Conservation (phyloP, 345 rosid genomes). For the Salix viminalis region DNA sequence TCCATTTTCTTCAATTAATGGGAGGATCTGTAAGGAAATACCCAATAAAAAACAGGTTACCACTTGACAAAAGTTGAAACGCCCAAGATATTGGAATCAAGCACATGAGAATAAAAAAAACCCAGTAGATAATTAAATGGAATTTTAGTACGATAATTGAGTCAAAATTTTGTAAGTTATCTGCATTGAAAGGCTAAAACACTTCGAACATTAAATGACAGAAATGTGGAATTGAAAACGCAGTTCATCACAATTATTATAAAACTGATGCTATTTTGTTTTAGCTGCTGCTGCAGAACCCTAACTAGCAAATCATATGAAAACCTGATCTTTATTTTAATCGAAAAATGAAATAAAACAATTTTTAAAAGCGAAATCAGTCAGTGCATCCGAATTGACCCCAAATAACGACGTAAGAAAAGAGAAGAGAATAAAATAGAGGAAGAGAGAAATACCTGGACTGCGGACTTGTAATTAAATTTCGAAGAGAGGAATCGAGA, state of each 20-base stretch:
- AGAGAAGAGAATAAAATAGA: accelerated
- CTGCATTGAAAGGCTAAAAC: background rate
- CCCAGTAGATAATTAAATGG: background rate
- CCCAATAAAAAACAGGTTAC: background rate
- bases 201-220: background rate
- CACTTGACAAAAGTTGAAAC: background rate
- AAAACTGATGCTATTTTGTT: background rate
- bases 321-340: background rate
- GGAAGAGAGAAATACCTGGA: background rate
- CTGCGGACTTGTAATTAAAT: background rate
- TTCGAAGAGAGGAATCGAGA: background rate
- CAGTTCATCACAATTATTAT: background rate
- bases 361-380: background rate
- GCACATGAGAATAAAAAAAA: no score
- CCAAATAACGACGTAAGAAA: background rate
- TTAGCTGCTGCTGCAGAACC: background rate
- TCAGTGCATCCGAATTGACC: background rate
- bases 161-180: background rate
- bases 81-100: no score
- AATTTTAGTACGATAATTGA: background rate
- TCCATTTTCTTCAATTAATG: background rate
- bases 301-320: background rate
- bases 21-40: background rate
- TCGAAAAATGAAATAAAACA: no score
- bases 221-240: background rate